A percentile compares a stretch with the other conserved stretches of the same genome.
Conservation (phyloP, 2,329 filamentous ascomycete genomes). For the Xylariaceae sp. region DNA sequence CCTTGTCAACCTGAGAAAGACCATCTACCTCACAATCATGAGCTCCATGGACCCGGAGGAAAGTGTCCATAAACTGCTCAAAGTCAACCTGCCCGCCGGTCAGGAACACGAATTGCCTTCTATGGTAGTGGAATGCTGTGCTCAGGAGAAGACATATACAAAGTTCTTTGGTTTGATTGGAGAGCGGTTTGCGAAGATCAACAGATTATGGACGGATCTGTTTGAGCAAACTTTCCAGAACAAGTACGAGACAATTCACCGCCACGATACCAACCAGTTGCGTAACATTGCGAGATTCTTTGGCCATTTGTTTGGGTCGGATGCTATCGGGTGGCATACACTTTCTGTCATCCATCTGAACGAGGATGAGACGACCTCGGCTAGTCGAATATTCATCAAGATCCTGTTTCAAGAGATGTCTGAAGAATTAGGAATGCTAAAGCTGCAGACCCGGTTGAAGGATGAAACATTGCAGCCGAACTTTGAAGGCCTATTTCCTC, state of each 20-base stretch:
- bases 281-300: conserved; percentile 95
- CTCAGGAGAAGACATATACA: conserved; percentile 92
- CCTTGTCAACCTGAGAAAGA: conserved; percentile 84
- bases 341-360: conserved; percentile 81
- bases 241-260: conserved; percentile 96
- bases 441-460: conserved; percentile 67
- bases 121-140: conserved; percentile 96
- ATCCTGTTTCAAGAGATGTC: conserved; percentile 91
- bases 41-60: conserved; percentile 94
- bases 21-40: conserved; percentile 97
- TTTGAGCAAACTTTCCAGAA: conserved; percentile 87
- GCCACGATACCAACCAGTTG: conserved; percentile 90
- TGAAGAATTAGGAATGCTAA: conserved; percentile 78
- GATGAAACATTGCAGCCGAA: conserved; percentile 74
- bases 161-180: conserved; percentile 96
- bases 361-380: conserved; percentile 94
- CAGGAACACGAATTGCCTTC: conserved; percentile 86
- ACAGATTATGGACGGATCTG: conserved; percentile 86
- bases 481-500: conserved; percentile 83
- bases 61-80: conserved; percentile 95
- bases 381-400: conserved; percentile 96
- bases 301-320: conserved; percentile 79
- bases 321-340: conserved; percentile 89
- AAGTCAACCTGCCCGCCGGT: conserved; percentile 79
- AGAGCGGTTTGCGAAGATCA: conserved; percentile 92